A percentile compares a stretch with the other conserved stretches of the same genome.
phyloP scores from a whole-genome alignment of 2,329 filamentous ascomycete genomes.

The Phyllosticta paracitricarpa region DNA sequence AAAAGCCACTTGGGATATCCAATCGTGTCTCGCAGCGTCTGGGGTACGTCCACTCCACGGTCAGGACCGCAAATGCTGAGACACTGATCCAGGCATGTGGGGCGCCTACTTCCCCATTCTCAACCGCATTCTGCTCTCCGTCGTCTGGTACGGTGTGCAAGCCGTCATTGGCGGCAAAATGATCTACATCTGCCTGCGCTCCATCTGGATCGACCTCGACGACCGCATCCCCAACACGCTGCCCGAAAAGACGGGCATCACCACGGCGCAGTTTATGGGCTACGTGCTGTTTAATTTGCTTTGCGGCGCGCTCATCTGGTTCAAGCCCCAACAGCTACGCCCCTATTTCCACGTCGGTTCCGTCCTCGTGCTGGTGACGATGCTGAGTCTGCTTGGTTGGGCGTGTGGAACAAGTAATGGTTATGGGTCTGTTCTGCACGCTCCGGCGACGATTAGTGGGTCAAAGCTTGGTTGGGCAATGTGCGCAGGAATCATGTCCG shows the following conservation, averaged over 20 bases:
- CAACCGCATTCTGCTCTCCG: conserved; percentile 30
- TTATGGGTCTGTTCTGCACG: conserved; percentile 13
- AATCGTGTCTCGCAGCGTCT: conserved; percentile 30
- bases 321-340: conserved; percentile 31
- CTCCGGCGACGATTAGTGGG: conserved; percentile 13
- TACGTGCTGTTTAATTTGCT: conserved; percentile 30
- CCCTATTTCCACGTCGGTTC: conserved; percentile 20
- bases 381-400: conserved; percentile 23
- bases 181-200: conserved; percentile 21
- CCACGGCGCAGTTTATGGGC: conserved; percentile 26
- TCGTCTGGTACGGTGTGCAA: conserved; percentile 26
- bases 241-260: conserved; percentile 23
- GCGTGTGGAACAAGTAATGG: conserved; percentile 23
- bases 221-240: conserved; percentile 20
- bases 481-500: conserved; percentile 32
- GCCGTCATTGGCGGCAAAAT: conserved; percentile 28
- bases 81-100: conserved; percentile 16
- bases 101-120: conserved; percentile 32
- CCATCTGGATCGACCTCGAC: conserved; percentile 26
- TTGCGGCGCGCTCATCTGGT: conserved; percentile 32
- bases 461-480: conserved; percentile 29
- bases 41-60: conserved; percentile 21
- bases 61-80: not conserved
- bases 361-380: conserved; percentile 24
- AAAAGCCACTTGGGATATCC: conserved; percentile 28